Evolutionary conservation across 176 grass and related monocot species (phyloP).

Genomic region (Chrysopogon serrulatus): DNA sequence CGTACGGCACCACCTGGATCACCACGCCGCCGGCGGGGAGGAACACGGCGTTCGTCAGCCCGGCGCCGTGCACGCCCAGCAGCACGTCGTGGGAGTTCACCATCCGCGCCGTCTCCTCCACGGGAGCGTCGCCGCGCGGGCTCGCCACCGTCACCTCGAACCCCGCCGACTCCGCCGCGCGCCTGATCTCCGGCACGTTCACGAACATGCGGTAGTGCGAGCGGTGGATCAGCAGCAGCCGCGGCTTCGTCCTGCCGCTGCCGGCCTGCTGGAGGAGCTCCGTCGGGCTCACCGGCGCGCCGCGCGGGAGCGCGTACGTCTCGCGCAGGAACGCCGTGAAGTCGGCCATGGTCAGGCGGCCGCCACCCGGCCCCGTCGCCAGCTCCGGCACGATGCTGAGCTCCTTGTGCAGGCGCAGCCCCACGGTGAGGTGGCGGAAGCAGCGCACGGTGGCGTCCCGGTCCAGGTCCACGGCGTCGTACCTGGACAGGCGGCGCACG

Average conservation of each 20-base stretch:
- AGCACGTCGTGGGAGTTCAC: conserved; percentile 82
- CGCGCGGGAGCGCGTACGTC: conserved; percentile 44
- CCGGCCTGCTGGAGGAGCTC: no score
- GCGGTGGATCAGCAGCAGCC: conserved; percentile 58
- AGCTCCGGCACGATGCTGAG: conserved; percentile 48
- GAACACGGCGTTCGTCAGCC: conserved; percentile 71
- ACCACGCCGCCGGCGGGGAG: conserved; percentile 53
- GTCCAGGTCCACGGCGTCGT: conserved; percentile 60
- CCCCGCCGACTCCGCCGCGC: conserved; percentile 44
- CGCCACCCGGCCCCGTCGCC: conserved; percentile 17
- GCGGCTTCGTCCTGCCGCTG: conserved; percentile 42
- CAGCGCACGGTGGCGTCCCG: conserved; percentile 40
- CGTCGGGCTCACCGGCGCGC: neutral
- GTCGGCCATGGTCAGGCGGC: conserved; percentile 56
- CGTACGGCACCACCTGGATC: conserved; percentile 82
- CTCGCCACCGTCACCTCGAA: conserved; percentile 51
- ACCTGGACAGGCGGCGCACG: conserved; percentile 38
- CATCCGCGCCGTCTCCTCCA: conserved; percentile 35
- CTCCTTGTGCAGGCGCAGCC: conserved; percentile 58
- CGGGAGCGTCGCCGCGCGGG: conserved; percentile 31
- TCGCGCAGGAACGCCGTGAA: conserved; percentile 56
- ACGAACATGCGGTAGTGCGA: conserved; percentile 45
- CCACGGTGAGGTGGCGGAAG: conserved; percentile 44
- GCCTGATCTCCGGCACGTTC: conserved; percentile 44
- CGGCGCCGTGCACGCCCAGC: conserved; percentile 78